phyloP scores from a whole-genome alignment of 352 stramenopile species.

The Paralagenidium karlingii region DNA sequence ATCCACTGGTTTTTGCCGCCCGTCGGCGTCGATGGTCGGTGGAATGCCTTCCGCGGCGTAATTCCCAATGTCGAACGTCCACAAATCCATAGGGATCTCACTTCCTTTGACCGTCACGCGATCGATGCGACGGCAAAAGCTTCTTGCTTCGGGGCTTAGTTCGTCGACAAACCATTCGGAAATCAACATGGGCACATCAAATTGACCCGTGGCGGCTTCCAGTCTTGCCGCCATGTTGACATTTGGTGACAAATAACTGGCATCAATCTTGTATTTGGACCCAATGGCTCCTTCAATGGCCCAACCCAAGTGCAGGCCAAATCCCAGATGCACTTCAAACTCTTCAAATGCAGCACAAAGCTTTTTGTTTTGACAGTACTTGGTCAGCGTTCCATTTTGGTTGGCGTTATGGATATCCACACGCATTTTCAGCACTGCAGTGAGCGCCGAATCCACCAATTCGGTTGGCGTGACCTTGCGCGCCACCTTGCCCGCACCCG shows the following conservation, averaged over 20 bases:
- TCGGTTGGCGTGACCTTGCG: constrained; percentile 50
- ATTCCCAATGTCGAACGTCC: constrained; percentile 88
- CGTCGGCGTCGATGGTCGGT: constrained; percentile 34
- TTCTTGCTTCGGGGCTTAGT: constrained; percentile 74
- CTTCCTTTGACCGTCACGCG: constrained; percentile 95
- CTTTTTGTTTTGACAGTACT: constrained; percentile 76
- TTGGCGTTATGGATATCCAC: constrained; percentile 93
- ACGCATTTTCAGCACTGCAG: constrained; percentile 95
- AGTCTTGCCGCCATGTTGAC: constrained; percentile 97
- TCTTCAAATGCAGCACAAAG: constrained; percentile 73
- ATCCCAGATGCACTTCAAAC: constrained; percentile 92
- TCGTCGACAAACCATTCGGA: constrained; percentile 93
- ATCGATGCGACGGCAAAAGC: constrained; percentile 90
- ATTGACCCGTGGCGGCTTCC: constrained; percentile 93
- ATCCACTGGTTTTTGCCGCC: constrained; percentile 71
- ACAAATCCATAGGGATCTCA: constrained; percentile 89
- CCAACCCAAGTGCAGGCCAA: constrained; percentile 97
- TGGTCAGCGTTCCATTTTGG: constrained; percentile 57
- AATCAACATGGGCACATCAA: constrained; percentile 90
- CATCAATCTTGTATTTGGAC: constrained; percentile 97
- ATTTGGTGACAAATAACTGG: constrained; percentile 95
- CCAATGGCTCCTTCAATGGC: constrained; percentile 97
- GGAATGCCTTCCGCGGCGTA: constrained; percentile 45
- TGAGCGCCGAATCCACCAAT: constrained; percentile 90
- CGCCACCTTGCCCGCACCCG: constrained; percentile 19